Percentiles rank a stretch among this genome's conserved stretches.
Evolutionary conservation across 2,329 filamentous ascomycete species (phyloP).

Genomic region (Graphilbum ipis-grandicollis): DNA sequence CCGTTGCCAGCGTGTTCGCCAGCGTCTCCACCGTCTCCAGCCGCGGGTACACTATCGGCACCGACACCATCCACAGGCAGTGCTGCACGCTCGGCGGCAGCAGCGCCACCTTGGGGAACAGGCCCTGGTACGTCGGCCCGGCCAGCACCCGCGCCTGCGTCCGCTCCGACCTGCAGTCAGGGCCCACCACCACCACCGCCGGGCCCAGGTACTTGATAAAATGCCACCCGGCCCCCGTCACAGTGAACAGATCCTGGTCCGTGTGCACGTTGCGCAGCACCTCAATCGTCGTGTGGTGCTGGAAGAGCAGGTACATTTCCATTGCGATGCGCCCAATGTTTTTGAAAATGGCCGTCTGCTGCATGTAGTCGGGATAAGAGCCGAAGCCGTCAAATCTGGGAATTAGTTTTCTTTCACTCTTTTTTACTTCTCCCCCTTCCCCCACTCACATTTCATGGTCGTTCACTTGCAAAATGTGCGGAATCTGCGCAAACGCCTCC

Average conservation of each 20-base stretch:
- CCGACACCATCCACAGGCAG: slow-evolving; percentile 88
- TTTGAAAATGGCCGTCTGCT: slow-evolving; percentile 92
- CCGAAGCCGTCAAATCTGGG: slow-evolving; percentile 86
- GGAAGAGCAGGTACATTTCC: slow-evolving; percentile 96
- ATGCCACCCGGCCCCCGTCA: slow-evolving; percentile 96
- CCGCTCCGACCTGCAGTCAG: slow-evolving; percentile 81
- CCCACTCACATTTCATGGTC: slow-evolving; percentile 88
- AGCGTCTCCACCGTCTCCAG: slow-evolving; percentile 84
- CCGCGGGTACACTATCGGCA: slow-evolving; percentile 79
- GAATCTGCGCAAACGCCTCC: slow-evolving; percentile 95
- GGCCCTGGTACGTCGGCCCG: slow-evolving; percentile 88
- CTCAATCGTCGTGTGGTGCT: slow-evolving; percentile 91
- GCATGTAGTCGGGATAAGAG: slow-evolving; percentile 96
- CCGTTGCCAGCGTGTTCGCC: slow-evolving; percentile 78
- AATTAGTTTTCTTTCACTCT: not conserved
- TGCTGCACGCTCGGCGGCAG: slow-evolving; percentile 88
- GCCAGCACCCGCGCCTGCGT: slow-evolving; percentile 86
- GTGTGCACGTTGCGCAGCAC: slow-evolving; percentile 77
- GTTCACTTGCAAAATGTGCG: slow-evolving; percentile 80
- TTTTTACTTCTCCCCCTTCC: not conserved
- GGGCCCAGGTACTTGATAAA: slow-evolving; percentile 95
- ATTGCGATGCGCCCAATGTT: slow-evolving; percentile 92
- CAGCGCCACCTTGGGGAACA: slow-evolving; percentile 88
- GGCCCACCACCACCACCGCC: slow-evolving; percentile 73
- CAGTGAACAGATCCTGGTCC: slow-evolving; percentile 84